Evolutionary conservation across 108 stramenopile species (phyloP).

Genomic region (Epithemia pelagica): DNA sequence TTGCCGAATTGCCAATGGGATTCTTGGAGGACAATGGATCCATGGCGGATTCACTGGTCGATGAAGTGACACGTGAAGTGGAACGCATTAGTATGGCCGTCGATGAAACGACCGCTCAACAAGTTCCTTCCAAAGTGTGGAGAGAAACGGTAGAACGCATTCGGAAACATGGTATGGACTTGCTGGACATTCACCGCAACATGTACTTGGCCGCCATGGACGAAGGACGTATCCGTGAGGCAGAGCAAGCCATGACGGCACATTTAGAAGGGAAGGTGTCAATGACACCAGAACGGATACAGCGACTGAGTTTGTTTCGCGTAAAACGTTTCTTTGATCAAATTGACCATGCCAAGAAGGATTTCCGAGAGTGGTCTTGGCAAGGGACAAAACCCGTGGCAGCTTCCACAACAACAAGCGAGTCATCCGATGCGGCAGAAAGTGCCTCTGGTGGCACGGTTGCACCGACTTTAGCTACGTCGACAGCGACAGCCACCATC

Average conservation of each 20-base stretch:
- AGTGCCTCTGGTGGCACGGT: neutral
- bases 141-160: conserved; percentile 54
- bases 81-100: conserved; percentile 32
- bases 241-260: conserved; percentile 69
- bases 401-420: conserved; percentile 1
- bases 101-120: conserved; percentile 30
- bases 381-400: conserved; percentile 15
- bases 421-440: neutral
- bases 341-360: conserved; percentile 46
- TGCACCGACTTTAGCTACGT: conserved; percentile 28
- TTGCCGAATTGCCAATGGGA: conserved; percentile 50
- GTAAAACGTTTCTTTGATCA: conserved; percentile 64
- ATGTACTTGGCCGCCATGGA: conserved; percentile 82
- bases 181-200: conserved; percentile 70
- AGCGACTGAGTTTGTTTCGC: conserved; percentile 63
- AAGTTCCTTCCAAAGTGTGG: conserved; percentile 32
- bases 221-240: conserved; percentile 57
- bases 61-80: conserved; percentile 30
- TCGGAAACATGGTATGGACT: conserved; percentile 45
- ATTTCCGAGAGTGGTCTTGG: conserved; percentile 44
- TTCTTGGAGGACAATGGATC: conserved; percentile 40
- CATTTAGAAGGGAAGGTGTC: conserved; percentile 34
- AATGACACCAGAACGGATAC: conserved; percentile 66
- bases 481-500: conserved; percentile 60
- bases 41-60: conserved; percentile 16